phyloP scores from a whole-genome alignment of 441 rosid genomes.

The Dalechampia spathulata region DNA sequence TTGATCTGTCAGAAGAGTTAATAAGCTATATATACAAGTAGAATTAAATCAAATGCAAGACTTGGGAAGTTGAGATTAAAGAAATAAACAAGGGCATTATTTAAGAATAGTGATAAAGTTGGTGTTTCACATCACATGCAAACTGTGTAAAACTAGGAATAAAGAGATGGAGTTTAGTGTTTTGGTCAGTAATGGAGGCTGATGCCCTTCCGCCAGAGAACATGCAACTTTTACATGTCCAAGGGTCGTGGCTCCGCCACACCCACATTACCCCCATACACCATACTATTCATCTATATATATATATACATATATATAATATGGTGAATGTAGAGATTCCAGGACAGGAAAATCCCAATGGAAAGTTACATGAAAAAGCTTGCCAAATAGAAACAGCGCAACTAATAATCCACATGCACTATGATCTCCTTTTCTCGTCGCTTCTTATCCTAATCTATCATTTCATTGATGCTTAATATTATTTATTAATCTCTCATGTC shows the following conservation, averaged over 20 bases:
- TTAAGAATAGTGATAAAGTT: too few relatives aligned
- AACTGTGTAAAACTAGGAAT: background rate
- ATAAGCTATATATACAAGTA: too few relatives aligned
- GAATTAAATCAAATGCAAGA: too few relatives aligned
- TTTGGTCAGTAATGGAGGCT: constrained; percentile 5
- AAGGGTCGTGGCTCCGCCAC: background rate
- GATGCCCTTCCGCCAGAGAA: background rate
- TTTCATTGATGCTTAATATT: too few relatives aligned
- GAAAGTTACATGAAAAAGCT: background rate
- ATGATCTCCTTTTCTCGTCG: background rate
- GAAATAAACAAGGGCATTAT: too few relatives aligned
- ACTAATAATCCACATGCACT: background rate
- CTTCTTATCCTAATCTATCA: too few relatives aligned
- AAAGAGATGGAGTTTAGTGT: background rate
- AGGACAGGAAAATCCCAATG: background rate
- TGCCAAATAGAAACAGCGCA: background rate
- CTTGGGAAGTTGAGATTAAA: too few relatives aligned
- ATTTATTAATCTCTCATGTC: too few relatives aligned
- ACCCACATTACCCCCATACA: background rate
- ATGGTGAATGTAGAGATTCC: background rate
- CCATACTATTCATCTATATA: too few relatives aligned
- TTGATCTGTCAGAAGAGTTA: too few relatives aligned
- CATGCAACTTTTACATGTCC: background rate
- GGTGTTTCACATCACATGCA: background rate
- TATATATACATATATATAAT: background rate